Evolutionary conservation across 305 asterid species (phyloP).

Genomic region (Fraxinus ornus): DNA sequence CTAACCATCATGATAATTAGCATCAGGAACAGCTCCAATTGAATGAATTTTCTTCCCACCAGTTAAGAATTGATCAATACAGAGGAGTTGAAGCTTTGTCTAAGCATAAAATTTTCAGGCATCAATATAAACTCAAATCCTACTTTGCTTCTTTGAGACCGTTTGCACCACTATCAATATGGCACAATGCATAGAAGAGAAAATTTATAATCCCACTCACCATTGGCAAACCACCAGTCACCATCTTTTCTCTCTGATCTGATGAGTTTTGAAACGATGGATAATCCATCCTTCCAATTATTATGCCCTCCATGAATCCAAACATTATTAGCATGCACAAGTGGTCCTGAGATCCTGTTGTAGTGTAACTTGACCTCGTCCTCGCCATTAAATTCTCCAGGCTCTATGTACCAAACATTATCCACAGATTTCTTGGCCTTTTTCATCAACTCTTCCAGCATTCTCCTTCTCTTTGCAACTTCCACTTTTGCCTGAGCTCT

Average conservation of each 20-base stretch:
- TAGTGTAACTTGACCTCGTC: constrained; percentile 67
- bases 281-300: constrained; percentile 79
- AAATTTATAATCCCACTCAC: constrained; percentile 42
- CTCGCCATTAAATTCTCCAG: constrained; percentile 56
- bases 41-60: neutral
- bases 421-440: constrained; percentile 47
- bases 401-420: constrained; percentile 71
- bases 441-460: constrained; percentile 48
- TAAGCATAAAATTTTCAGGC: neutral
- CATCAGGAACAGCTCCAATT: neutral
- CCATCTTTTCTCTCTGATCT: constrained; percentile 50
- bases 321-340: constrained; percentile 53
- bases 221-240: constrained; percentile 91
- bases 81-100: neutral
- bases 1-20: neutral
- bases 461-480: constrained; percentile 49
- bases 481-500: constrained; percentile 73
- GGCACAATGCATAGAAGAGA: constrained; percentile 21
- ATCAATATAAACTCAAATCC: constrained; percentile 13
- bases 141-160: neutral
- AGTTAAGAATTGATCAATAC: neutral
- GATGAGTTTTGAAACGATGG: constrained; percentile 64
- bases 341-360: constrained; percentile 73
- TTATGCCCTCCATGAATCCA: constrained; percentile 96
- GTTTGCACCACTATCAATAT: neutral